Evolutionary conservation across 108 stramenopile species (phyloP), one percentile per base, ranked within the genome.

Genomic region (Epithemia pelagica): DNA sequence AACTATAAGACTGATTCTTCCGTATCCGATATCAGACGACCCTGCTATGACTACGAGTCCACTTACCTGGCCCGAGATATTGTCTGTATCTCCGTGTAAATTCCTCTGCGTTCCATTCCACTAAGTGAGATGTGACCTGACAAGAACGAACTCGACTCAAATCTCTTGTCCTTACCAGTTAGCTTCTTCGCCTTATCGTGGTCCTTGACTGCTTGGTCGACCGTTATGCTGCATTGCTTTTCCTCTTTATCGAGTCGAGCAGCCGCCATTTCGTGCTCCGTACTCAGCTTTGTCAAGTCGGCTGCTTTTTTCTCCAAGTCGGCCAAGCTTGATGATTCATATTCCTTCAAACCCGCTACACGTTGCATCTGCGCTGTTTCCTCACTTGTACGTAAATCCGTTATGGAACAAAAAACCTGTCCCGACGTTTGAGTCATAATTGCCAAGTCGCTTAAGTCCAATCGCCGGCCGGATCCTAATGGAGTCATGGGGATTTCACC

Each of bases 381-480:
- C 31, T 87, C 77, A 30, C 81, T 77, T 21, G 81, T 84, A 26
- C 89, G 58, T 32, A 84, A 71, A 74, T 90, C 89, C 0, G 83
- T 81, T 30, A 90, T 62, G 46, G 87, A 71, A 58, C 89, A 90
- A 32, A 78, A 75, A 1, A 90, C 63, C 24, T 86, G 77, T 30
- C 89, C 89, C 21, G 82, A 82, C 58, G 77, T 68, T 10, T 64
- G 46, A 22, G 75, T 56, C 21, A 70, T 65, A 10, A 63, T 58
- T 26, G 70, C 83, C 26, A 75, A 70, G 58, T 68, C 76, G 29
- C 74, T 67, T 56, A 79, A 75, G 52, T 51, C 30, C 64, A 31
- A 33, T 70, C 78, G 55, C 76, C 62, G 15, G 27, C 61, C 15
- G 5, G 56, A 1, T 68, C 59, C 0, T 54, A 33, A 27, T 59